Conservation (phyloP, 208 protist species). For the Trypanosoma rangeli region DNA sequence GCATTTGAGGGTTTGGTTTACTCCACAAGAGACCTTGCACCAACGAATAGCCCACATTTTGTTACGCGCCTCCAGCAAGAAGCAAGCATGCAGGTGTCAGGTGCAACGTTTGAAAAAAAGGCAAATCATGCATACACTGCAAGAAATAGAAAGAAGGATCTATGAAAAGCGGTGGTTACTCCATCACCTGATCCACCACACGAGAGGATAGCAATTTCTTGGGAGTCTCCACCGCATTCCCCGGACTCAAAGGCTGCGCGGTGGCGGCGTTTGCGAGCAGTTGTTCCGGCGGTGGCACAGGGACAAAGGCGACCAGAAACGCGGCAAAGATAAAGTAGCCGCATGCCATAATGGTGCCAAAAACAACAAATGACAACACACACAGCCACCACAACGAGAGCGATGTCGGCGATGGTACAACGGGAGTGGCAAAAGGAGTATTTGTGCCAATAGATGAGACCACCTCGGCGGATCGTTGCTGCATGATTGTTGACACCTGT, state of each 20-base stretch:
- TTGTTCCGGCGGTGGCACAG: conserved; percentile 26
- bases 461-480: neutral
- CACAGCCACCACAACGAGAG: conserved; percentile 57
- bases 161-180: conserved; percentile 1
- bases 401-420: neutral
- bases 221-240: neutral
- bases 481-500: neutral
- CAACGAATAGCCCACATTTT: conserved; percentile 19
- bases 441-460: neutral
- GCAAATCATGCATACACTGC: neutral
- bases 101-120: neutral
- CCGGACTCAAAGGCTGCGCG: no score
- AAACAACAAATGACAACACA: conserved; percentile 38
- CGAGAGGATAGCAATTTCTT: conserved; percentile 20
- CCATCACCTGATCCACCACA: conserved; percentile 34
- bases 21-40: neutral
- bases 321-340: conserved; percentile 72
- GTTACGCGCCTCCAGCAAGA: neutral
- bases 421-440: neutral
- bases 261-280: neutral
- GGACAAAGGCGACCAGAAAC: conserved; percentile 77
- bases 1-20: no score
- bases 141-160: conserved; percentile 26
- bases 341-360: conserved; percentile 42
- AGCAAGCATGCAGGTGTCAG: conserved; percentile 12